Evolutionary conservation across 2,329 filamentous ascomycete species (phyloP), one percentile per base, ranked within the genome.

Genomic region (Cercospora canescens): DNA sequence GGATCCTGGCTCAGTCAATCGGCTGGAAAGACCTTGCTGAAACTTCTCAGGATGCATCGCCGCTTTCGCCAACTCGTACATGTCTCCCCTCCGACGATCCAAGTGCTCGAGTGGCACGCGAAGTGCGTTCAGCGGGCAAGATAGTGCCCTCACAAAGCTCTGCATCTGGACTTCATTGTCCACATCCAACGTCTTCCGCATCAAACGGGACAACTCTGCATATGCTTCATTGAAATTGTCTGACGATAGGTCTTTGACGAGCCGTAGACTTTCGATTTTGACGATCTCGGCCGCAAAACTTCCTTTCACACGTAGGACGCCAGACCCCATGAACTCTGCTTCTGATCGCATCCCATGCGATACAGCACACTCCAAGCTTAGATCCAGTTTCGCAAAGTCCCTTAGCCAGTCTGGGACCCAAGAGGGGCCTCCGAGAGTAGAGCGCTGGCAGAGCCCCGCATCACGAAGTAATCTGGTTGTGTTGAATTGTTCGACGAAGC

Each of bases 321-420:
- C 26, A 7, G 24, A 18, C 11, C 39, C 56, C 6, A 48, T 32
- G 21, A 39, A 64, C n/a, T 24, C 6, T n/a, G 57, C 57, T 14
- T 64, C 56, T 14, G 57, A 32, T 21, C 30, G 32, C 56, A 60
- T 56, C 2, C 37, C 55, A 41, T 66, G 64, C 5, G 64, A 66
- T 4, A 52, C 55, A 18, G 60, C 64, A 50, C 32, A 50, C 4
- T 66, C 60, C 21, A 62, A 18, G 21, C 60, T 59, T 5, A 58
- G 54, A 18, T 63, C 60, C 9, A 66, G 45, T 8, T 39, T 45
- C 1, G 41, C 32, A 16, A 54, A 60, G 21, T 55, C 41, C 7
- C 48, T 34, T 2, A 48, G 52, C 60, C 60, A 66, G 18, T 63
- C 64, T 12, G 64, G 64, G n/a, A 66, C 35, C 64, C 64, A 66